Evolutionary conservation across 163 green algal species (phyloP).

Genomic region (Chlorella variabilis): DNA sequence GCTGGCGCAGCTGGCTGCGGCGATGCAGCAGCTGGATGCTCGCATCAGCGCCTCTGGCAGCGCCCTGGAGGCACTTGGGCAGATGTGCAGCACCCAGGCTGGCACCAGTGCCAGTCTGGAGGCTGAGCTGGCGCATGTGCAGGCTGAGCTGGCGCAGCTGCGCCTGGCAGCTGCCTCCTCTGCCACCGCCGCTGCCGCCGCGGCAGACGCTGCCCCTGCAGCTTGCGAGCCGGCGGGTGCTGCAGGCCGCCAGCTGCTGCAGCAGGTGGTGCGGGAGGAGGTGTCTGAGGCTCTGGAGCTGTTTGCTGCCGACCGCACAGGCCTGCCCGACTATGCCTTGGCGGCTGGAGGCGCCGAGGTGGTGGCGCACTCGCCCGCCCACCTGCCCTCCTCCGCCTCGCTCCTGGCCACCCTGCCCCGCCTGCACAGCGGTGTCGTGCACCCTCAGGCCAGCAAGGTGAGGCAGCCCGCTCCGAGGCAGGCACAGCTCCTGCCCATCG

Average conservation of each 20-base stretch:
- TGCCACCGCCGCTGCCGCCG: neutral
- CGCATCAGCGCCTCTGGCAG: neutral
- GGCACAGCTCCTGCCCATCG: too few relatives aligned
- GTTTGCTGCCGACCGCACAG: slow-evolving; percentile 46
- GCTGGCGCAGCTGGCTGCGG: neutral
- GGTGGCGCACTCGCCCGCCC: slow-evolving; percentile 27
- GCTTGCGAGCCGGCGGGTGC: neutral
- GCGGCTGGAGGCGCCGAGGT: slow-evolving; percentile 26
- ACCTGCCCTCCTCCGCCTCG: neutral
- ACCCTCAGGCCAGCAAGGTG: slow-evolving; percentile 20
- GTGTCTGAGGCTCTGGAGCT: slow-evolving; percentile 4
- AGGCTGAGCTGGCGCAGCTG: neutral
- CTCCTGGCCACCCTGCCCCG: neutral
- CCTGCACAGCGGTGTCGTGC: neutral
- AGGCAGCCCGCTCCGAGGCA: neutral
- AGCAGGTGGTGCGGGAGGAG: slow-evolving; percentile 6
- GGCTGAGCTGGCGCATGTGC: neutral
- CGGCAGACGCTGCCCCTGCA: neutral
- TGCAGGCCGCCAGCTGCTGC: neutral
- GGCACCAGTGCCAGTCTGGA: neutral
- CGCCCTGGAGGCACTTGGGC: neutral
- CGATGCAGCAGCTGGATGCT: neutral
- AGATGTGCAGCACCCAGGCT: neutral
- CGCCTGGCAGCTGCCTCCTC: neutral
- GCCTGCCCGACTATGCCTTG: slow-evolving; percentile 43